Conservation (phyloP, 176 grass and related monocot species). For the Eragrostis curvula region DNA sequence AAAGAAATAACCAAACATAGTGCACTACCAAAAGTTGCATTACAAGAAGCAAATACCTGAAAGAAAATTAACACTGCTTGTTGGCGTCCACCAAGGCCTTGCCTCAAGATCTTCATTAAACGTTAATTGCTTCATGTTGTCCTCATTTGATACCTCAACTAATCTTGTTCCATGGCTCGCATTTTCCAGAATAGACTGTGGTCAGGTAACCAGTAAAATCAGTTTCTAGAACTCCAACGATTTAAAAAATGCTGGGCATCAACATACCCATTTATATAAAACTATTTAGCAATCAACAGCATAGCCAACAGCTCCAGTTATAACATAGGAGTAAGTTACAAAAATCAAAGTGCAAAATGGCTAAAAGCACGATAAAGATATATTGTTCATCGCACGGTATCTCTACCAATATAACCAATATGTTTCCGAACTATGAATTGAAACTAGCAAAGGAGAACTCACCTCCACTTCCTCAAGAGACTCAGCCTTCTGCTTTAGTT, state of each 20-base stretch:
- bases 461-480: conserved; percentile 88
- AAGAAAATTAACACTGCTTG: conserved; percentile 76
- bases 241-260: neutral
- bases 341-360: neutral
- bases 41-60: conserved; percentile 56
- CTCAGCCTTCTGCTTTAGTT: conserved; percentile 79
- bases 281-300: conserved; percentile 7
- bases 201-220: conserved; percentile 14
- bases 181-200: conserved; percentile 69
- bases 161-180: conserved; percentile 64
- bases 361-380: conserved; percentile 29
- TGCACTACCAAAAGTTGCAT: conserved; percentile 28
- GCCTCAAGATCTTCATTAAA: conserved; percentile 88
- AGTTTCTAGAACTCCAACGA: conserved; percentile 14
- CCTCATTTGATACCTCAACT: conserved; percentile 74
- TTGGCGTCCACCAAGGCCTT: conserved; percentile 94
- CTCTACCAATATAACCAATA: conserved; percentile 27
- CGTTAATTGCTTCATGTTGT: conserved; percentile 71
- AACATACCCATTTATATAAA: conserved; percentile 12
- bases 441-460: conserved; percentile 32
- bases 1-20: conserved; percentile 24
- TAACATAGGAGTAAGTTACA: conserved; percentile 12
- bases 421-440: neutral
- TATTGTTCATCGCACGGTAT: neutral
- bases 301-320: neutral